Evolutionary conservation across 2,329 filamentous ascomycete species (phyloP).

Genomic region (Fusarium metavorans): DNA sequence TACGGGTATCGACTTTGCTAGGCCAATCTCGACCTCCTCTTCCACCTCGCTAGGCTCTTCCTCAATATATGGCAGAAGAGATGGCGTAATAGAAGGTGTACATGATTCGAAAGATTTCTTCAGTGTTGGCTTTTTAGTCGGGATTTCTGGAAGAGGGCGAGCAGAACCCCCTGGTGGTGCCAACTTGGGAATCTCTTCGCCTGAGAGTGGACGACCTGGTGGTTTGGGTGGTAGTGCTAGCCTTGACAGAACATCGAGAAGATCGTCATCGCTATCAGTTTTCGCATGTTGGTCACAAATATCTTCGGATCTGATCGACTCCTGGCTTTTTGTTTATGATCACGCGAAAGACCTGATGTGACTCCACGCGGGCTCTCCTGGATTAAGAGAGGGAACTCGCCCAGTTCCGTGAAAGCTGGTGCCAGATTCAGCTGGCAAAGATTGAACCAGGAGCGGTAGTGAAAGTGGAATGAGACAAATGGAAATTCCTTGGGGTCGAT

Average conservation of each 20-base stretch:
- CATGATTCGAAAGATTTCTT: slow-evolving; percentile 14
- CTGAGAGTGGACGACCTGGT: neutral
- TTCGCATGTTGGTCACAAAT: too few species aligned
- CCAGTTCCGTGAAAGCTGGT: slow-evolving; percentile 37
- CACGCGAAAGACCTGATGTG: neutral
- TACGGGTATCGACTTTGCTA: slow-evolving; percentile 9
- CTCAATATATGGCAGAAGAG: slow-evolving; percentile 37
- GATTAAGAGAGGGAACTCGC: neutral
- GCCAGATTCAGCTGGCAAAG: slow-evolving; percentile 63
- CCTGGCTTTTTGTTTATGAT: neutral
- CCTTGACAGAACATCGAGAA: neutral
- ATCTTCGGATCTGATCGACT: neutral
- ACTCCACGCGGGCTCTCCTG: neutral
- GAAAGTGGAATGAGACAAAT: slow-evolving; percentile 66
- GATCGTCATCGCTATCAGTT: neutral
- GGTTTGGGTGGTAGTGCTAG: neutral
- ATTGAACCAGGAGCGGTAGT: slow-evolving; percentile 66
- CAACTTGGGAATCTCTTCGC: neutral
- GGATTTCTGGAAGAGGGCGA: slow-evolving; percentile 41
- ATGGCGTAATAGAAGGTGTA: slow-evolving; percentile 17
- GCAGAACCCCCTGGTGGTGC: neutral
- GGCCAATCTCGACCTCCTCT: slow-evolving; percentile 21
- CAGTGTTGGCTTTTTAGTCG: slow-evolving; percentile 4
- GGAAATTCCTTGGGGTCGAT: slow-evolving; percentile 64
- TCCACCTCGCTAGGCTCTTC: slow-evolving; percentile 30